Percentiles rank a stretch among this genome's conserved stretches.
phyloP scores from a whole-genome alignment of 129 eudicot genomes.

The Sambucus nigra region DNA sequence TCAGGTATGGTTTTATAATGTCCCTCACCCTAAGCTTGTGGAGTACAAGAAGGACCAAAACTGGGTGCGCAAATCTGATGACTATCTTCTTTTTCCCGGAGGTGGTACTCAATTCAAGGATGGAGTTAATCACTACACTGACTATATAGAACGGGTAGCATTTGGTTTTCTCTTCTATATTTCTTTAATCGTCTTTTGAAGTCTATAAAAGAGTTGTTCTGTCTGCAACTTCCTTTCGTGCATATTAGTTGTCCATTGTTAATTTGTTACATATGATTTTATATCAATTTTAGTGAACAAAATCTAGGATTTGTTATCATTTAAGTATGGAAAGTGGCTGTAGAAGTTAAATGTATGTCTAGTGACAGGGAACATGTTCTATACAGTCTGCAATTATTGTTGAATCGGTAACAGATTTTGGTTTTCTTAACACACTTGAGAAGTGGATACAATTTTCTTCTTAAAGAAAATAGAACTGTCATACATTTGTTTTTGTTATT shows the following conservation, averaged over 20 bases:
- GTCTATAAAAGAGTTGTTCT: too few species aligned
- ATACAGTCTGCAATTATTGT: too few species aligned
- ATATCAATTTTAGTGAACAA: neutral
- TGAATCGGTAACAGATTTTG: too few species aligned
- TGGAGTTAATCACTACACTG: slow-evolving; percentile 69
- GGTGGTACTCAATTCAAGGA: slow-evolving; percentile 95
- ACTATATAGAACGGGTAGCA: slow-evolving; percentile 67
- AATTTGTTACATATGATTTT: too few species aligned
- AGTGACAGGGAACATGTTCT: too few species aligned
- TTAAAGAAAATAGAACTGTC: too few species aligned
- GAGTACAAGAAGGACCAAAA: slow-evolving; percentile 96
- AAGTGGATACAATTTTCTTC: too few species aligned
- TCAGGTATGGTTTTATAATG: slow-evolving; percentile 96
- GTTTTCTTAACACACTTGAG: too few species aligned
- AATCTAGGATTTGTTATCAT: neutral
- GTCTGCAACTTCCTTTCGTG: neutral
- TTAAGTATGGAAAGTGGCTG: neutral
- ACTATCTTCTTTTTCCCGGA: slow-evolving; percentile 84
- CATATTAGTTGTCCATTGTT: neutral
- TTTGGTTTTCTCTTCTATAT: slow-evolving; percentile 4
- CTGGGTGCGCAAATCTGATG: slow-evolving; percentile 75
- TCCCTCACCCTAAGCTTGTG: slow-evolving; percentile 96
- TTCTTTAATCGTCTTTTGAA: neutral
- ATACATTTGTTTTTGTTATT: too few species aligned
- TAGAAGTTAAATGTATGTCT: too few species aligned